Evolutionary conservation across 495 filamentous ascomycete genomes (phyloP), one percentile per base, ranked within the genome.

Genomic region (Trichoderma virens): DNA sequence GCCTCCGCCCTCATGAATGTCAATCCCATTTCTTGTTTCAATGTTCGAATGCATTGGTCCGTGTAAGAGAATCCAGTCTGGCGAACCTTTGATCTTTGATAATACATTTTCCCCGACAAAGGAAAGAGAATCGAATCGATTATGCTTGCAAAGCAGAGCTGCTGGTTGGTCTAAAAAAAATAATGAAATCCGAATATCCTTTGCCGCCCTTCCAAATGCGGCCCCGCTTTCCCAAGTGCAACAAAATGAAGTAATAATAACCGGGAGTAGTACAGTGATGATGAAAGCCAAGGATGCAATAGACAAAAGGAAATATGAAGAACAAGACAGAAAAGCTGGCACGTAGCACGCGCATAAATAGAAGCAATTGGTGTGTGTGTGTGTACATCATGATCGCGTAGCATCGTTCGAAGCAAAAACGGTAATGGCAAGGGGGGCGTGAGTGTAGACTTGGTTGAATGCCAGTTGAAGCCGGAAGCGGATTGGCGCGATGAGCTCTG

Each of bases 341-440:
- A 18, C 38, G 18, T 4, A 5, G 38, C 38, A 13, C 14, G 0
- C 5, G 43, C 8, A 35, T 11, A 5, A 47, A 20, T 23, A 23
- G 8, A 20, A 25, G 18, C 3, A 23, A 47, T 3, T 47, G 16
- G 43, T 23, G n/a, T 5, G 5, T 35, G 32, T 35, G 32, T 4
- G 43, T 47, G 43, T 47, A 7, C 43, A 47, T 47, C 43, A 23
- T 47, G 43, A 47, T 47, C 43, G 43, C 43, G n/a, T 47, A 47
- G 43, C 43, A 47, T 47, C n/a, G 7, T 3, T 47, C 8, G n/a
- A 23, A 23, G 43, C 43, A 47, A 20, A 23, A 47, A 47, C 43
- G 43, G 43, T 23, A n/a, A 47, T 47, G 7, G 43, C 43, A 47
- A 47, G 43, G 43, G n/a, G 43, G 43, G 43, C 18, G 43, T 47